Evolutionary conservation across 2,329 filamentous ascomycete species (phyloP), one percentile per base, ranked within the genome.

Genomic region (Apiospora koreana): DNA sequence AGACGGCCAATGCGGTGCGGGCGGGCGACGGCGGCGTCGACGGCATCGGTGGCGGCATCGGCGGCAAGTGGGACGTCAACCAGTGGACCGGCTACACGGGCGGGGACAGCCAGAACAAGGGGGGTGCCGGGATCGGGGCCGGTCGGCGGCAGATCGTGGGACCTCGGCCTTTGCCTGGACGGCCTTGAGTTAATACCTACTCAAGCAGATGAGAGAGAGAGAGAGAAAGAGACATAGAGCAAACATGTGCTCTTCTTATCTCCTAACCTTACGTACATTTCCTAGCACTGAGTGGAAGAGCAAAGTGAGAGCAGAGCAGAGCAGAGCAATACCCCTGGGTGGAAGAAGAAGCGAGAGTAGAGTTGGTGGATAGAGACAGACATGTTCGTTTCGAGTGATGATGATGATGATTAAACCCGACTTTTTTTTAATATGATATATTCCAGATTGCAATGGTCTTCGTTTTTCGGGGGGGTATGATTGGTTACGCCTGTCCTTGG

Each of bases 91-190:
- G 93, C 0, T 95, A 88, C 76, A 92, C 91, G 23, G 92, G 93
- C 3, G 93, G 93, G 1, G 93, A 94, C 79, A 88, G 86, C 72
- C 90, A 94, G 84, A 94, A 94, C 77, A 87, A 86, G 72, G 91
- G 91, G 1, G 79, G 78, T 2, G 84, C 89, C 72, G 91, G 91
- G 2, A 92, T 92, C 71, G 92, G 93, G 50, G 89, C 91, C 0
- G 91, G 91, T 0, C 85, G 91, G 78, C 87, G 93, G 78, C 92
- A 93, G 83, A 94, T 95, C 80, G 90, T 93, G n/a, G 93, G 93
- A 14, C 93, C 93, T 0, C 85, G 92, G 77, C 92, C 92, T 65
- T 83, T 92, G 75, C 89, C 89, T 45, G 83, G 83, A 35, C 72
- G 76, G 67, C 78, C 78, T 38, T 73, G 64, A 71, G 14, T 38